These are phyloP conservation scores for Mercurialis annua DNA, from an alignment of 345 rosid genomes.

Conservation along the genomic window DNA sequence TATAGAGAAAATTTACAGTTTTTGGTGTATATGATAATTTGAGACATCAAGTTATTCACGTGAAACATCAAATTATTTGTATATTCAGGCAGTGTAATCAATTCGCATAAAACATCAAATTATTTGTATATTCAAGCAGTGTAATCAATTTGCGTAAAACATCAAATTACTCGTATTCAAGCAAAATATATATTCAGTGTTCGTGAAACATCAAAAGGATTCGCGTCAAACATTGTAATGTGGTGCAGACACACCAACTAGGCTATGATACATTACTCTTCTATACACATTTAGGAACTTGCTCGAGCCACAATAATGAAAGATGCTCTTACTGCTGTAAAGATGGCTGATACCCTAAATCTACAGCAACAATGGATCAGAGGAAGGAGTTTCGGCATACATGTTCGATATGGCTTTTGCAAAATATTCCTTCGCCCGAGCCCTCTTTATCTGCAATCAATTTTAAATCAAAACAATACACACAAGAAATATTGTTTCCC, in stretches of 20 bases:
- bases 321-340: background rate
- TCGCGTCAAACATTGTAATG: too few relatives aligned
- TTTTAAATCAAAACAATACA: constrained; percentile 3
- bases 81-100: background rate
- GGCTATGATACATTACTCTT: too few relatives aligned
- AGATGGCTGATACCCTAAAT: background rate
- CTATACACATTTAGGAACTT: too few relatives aligned
- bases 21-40: too few relatives aligned
- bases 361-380: constrained; percentile 18
- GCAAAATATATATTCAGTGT: too few relatives aligned
- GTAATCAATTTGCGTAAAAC: too few relatives aligned
- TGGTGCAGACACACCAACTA: background rate
- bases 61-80: too few relatives aligned
- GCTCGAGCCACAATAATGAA: background rate
- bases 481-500: background rate
- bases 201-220: too few relatives aligned
- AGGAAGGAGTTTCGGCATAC: constrained; percentile 55
- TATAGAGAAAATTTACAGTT: too few relatives aligned
- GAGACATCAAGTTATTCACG: too few relatives aligned
- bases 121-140: background rate
- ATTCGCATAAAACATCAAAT: too few relatives aligned
- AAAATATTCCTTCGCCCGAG: constrained; percentile 71
- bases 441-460: constrained; percentile 70
- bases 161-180: too few relatives aligned
- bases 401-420: constrained; percentile 60